phyloP scores from a whole-genome alignment of 768 basidiomycete species.

The Candolleomyces eurysporus region DNA sequence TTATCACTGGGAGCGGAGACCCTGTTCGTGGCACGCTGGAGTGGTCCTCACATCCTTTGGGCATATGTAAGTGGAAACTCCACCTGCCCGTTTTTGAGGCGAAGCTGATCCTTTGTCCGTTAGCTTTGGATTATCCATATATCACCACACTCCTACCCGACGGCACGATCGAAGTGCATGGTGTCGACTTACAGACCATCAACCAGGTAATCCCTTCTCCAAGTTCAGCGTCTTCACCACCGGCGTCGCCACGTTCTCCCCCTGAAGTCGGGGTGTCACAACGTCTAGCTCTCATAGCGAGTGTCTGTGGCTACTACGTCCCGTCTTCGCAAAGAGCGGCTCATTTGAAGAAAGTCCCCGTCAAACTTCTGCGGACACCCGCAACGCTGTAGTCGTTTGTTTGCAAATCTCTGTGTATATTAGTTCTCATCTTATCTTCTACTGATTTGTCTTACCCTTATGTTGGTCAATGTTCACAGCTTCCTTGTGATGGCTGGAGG shows the following conservation, averaged over 20 bases:
- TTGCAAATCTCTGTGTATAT: too few relatives aligned
- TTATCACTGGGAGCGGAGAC: conserved; percentile 81
- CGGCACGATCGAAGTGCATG: conserved; percentile 79
- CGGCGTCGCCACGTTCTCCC: conserved; percentile 12
- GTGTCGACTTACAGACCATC: conserved; percentile 67
- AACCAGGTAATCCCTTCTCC: conserved; percentile 58
- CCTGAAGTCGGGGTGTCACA: conserved; percentile 20
- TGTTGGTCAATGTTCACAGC: too few relatives aligned
- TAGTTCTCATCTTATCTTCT: too few relatives aligned
- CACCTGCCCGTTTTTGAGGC: conserved; percentile 3
- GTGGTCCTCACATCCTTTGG: conserved; percentile 77
- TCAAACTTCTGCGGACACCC: conserved; percentile 21
- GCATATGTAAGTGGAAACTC: conserved; percentile 57
- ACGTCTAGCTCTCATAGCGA: conserved; percentile 36
- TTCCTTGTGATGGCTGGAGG: too few relatives aligned
- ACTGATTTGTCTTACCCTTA: too few relatives aligned
- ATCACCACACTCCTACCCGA: conserved; percentile 77
- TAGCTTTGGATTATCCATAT: conserved; percentile 82
- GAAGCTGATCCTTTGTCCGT: not conserved
- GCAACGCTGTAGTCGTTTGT: too few relatives aligned
- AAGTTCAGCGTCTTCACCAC: conserved; percentile 16
- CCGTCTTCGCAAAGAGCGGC: conserved; percentile 48
- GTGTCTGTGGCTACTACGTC: conserved; percentile 45
- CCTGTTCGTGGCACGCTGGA: conserved; percentile 87
- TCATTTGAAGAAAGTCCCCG: conserved; percentile 42